Evolutionary conservation across 371 early-diverging fungal species (phyloP).

Genomic region (Mycotypha africana): DNA sequence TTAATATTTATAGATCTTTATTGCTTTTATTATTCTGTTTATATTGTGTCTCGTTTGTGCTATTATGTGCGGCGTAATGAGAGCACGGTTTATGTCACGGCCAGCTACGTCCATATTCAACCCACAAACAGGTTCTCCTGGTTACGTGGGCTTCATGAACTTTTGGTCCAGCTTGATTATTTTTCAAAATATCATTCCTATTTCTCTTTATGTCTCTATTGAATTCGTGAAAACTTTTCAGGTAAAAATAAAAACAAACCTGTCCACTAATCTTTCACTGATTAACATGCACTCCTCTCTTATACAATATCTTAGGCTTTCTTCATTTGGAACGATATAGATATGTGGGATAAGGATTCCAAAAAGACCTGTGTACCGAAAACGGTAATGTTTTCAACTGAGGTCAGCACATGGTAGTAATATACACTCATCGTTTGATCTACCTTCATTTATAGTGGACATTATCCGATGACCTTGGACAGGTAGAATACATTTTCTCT

Average conservation of each 20-base stretch:
- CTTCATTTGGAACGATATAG: constrained; percentile 82
- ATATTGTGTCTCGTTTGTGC: constrained; percentile 71
- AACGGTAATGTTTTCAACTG: too few relatives aligned
- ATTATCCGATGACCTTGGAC: constrained; percentile 93
- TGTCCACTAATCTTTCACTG: too few relatives aligned
- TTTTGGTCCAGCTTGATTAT: constrained; percentile 81
- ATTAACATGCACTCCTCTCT: too few relatives aligned
- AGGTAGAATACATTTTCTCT: constrained; percentile 92
- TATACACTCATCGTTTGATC: too few relatives aligned
- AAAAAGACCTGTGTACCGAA: constrained; percentile 68
- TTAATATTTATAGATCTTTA: constrained; percentile 44
- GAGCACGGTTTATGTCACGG: constrained; percentile 23
- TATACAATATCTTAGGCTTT: constrained; percentile 70
- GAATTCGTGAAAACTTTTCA: constrained; percentile 81
- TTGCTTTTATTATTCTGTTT: constrained; percentile 77
- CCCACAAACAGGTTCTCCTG: constrained; percentile 28
- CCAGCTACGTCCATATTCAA: constrained; percentile 28
- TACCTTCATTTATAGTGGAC: constrained; percentile 59
- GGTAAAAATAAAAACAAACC: constrained; percentile 52
- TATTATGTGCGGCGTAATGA: constrained; percentile 55
- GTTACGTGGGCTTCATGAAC: constrained; percentile 47
- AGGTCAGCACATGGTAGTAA: too few relatives aligned
- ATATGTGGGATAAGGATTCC: constrained; percentile 76
- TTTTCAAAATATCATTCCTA: constrained; percentile 95
- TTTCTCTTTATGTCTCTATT: constrained; percentile 93